Evolutionary conservation across 345 rosid genomes (phyloP).

Genomic region (Triadica sebifera): DNA sequence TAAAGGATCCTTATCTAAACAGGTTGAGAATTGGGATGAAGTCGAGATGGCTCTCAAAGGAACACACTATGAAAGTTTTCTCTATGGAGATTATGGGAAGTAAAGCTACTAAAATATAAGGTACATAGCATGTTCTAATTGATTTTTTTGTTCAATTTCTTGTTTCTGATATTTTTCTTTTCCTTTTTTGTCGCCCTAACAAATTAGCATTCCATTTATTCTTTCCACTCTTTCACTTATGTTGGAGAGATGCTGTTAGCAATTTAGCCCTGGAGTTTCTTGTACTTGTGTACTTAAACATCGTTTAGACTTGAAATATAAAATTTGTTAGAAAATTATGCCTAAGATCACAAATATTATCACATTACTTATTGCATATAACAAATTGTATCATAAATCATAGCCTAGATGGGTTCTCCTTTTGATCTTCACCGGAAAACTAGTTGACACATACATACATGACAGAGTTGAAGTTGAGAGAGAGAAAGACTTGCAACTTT

Average conservation of each 20-base stretch:
- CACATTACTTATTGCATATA: too few relatives aligned
- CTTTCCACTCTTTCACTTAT: conserved; percentile 24
- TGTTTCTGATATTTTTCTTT: not conserved
- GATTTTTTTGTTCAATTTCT: conserved; percentile 33
- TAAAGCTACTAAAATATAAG: not conserved
- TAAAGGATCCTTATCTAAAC: conserved; percentile 63
- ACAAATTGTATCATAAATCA: too few relatives aligned
- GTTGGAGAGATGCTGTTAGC: conserved; percentile 14
- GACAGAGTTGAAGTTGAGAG: too few relatives aligned
- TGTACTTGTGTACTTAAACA: too few relatives aligned
- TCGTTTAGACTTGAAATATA: too few relatives aligned
- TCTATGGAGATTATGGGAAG: conserved; percentile 29
- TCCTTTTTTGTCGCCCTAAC: not conserved
- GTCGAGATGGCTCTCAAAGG: conserved; percentile 63
- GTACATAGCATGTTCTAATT: conserved; percentile 26
- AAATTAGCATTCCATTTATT: conserved; percentile 49
- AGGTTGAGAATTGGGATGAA: conserved; percentile 76
- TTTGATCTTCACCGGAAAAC: too few relatives aligned
- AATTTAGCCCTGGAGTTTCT: conserved; percentile 8
- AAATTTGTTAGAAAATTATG: too few relatives aligned
- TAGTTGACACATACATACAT: too few relatives aligned
- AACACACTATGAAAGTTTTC: conserved; percentile 54
- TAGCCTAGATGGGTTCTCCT: too few relatives aligned
- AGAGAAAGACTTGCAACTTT: too few relatives aligned
- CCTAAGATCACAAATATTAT: too few relatives aligned